Evolutionary conservation across 2,329 filamentous ascomycete genomes (phyloP).

Genomic region (Huntiella moniliformis): DNA sequence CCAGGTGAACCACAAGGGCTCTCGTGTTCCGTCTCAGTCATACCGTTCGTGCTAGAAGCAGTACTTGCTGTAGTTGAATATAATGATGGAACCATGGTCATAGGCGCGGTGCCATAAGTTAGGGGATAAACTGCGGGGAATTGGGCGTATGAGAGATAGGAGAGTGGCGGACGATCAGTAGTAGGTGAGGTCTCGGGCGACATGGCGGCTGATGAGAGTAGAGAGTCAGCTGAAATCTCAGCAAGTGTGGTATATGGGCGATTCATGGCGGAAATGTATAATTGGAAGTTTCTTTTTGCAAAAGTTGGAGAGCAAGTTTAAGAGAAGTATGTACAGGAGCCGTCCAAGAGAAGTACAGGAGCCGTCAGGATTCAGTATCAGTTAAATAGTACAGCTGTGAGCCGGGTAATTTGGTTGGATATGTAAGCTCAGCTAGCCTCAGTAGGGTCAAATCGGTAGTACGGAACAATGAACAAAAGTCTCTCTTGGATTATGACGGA

Average conservation of each 20-base stretch:
- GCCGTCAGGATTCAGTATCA: too few relatives aligned
- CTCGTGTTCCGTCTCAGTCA: too few relatives aligned
- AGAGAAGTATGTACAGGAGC: background rate
- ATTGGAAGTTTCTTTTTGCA: background rate
- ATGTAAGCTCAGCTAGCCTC: background rate
- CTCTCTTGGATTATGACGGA: too few relatives aligned
- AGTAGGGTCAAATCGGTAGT: too few relatives aligned
- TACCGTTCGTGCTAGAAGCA: constrained; percentile 1
- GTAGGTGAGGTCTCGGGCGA: constrained; percentile 6
- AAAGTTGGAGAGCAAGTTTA: background rate
- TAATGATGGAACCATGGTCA: background rate
- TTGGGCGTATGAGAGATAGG: constrained; percentile 3
- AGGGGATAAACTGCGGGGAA: background rate
- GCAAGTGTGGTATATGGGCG: constrained; percentile 5
- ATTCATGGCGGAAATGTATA: constrained; percentile 6
- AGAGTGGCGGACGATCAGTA: constrained; percentile 3
- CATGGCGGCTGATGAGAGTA: background rate
- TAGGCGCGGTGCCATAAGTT: background rate
- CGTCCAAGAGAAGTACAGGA: background rate
- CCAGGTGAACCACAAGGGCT: constrained; percentile 5
- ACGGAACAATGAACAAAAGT: too few relatives aligned
- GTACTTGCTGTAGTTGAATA: background rate
- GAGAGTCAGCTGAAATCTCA: background rate
- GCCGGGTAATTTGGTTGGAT: background rate
- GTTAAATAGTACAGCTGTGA: background rate